Conservation (phyloP, 176 grass and related monocot species). For the Rhynchospora pubera region DNA sequence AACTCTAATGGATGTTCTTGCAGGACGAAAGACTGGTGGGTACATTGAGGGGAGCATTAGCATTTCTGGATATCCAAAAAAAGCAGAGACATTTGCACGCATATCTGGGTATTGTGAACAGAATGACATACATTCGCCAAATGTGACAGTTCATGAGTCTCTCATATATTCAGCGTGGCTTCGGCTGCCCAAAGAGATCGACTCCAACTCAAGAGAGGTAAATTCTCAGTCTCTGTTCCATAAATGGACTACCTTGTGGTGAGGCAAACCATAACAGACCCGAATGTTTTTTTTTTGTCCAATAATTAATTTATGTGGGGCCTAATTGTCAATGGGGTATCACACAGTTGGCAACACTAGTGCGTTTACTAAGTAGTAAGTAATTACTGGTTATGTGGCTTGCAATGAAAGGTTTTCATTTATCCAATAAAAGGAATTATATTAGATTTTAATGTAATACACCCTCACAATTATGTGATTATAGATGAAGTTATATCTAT, state of each 20-base stretch:
- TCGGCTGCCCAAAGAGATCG: conserved; percentile 35
- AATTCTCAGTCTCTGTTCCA: neutral
- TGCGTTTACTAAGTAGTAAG: no score
- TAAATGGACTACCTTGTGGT: no score
- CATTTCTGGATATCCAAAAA: conserved; percentile 87
- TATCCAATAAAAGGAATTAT: neutral
- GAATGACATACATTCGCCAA: conserved; percentile 90
- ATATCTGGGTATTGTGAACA: conserved; percentile 91
- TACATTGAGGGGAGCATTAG: conserved; percentile 71
- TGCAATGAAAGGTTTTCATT: no score
- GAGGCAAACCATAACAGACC: neutral
- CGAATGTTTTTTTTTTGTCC: neutral
- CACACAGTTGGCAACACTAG: neutral
- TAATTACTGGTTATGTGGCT: no score
- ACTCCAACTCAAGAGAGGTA: neutral
- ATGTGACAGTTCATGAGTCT: conserved; percentile 76
- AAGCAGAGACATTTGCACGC: conserved; percentile 85
- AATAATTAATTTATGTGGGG: neutral
- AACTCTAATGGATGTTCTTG: conserved; percentile 93
- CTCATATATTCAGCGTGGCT: conserved; percentile 80
- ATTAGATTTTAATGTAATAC: neutral
- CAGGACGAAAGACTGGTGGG: conserved; percentile 79
- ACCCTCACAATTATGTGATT: neutral
- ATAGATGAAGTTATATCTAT: neutral
- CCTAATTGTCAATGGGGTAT: neutral